A percentile compares a stretch with the other conserved stretches of the same genome.
Conservation (phyloP, 192 early-diverging fungal species). For the Endogone sp. region DNA sequence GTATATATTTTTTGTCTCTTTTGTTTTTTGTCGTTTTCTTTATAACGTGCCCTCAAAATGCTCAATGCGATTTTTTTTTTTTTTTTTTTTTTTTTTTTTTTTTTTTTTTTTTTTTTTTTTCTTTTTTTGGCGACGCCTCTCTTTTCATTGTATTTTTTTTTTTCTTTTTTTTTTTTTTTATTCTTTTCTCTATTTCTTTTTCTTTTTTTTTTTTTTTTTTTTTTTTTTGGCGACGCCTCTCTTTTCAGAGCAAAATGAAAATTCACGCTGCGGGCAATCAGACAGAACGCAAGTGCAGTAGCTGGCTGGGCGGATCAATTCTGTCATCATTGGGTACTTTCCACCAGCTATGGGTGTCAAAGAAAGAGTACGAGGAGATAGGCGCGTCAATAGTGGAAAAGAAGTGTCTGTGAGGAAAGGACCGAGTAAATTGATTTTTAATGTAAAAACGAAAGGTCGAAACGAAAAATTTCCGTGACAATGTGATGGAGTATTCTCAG, state of each 20-base stretch:
- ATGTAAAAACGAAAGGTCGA: no score
- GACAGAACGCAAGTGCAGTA: conserved; percentile 86
- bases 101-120: not conserved
- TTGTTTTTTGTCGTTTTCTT: conserved; percentile 14
- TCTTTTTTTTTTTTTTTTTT: not conserved
- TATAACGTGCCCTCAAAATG: not conserved
- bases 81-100: not conserved
- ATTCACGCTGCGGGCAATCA: conserved; percentile 73
- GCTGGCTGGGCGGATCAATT: conserved; percentile 97
- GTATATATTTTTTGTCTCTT: no score
- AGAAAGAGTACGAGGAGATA: conserved; percentile 90
- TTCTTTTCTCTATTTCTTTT: conserved; percentile 7
- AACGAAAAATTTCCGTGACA: no score
- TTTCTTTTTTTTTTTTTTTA: conserved; percentile 9
- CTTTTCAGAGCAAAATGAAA: conserved; percentile 68
- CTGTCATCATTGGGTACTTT: conserved; percentile 93
- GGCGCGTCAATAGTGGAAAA: conserved; percentile 84
- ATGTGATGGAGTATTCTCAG: no score
- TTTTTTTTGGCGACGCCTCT: not conserved
- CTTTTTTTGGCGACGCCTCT: not conserved
- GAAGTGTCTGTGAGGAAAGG: conserved; percentile 69
- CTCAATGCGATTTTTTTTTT: not conserved
- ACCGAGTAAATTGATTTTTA: no score
- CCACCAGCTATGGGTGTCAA: conserved; percentile 98
- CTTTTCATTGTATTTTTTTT: not conserved